These are phyloP conservation scores for Miscanthus lutarioriparius DNA, from an alignment of 176 grass and related monocot species.

Conservation along the genomic window DNA sequence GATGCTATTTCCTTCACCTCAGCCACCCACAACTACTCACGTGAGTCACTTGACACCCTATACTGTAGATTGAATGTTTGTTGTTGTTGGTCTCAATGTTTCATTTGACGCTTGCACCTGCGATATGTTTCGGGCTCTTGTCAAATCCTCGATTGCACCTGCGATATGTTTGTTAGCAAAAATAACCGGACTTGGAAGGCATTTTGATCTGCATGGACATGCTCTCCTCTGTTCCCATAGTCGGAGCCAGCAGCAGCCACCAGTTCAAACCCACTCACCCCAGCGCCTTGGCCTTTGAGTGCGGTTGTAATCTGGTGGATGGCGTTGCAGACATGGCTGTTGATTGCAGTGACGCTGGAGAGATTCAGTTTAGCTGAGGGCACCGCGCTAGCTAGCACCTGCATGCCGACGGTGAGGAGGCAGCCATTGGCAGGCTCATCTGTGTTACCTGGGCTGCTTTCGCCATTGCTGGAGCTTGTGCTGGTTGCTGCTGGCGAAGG, in stretches of 20 bases:
- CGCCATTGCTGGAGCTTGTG: background rate
- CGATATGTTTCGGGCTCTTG: slow-evolving; percentile 36
- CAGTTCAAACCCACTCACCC: slow-evolving; percentile 24
- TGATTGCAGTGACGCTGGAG: too few relatives aligned
- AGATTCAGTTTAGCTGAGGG: too few relatives aligned
- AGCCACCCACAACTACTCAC: too few relatives aligned
- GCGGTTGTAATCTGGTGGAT: background rate
- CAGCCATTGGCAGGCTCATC: slow-evolving; percentile 43
- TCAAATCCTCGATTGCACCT: slow-evolving; percentile 81
- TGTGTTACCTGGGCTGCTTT: slow-evolving; percentile 5
- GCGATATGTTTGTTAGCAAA: slow-evolving; percentile 21
- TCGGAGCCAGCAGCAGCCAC: slow-evolving; percentile 25
- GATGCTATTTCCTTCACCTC: too few relatives aligned
- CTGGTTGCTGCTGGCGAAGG: slow-evolving; percentile 25
- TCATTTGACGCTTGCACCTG: too few relatives aligned
- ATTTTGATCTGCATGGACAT: slow-evolving; percentile 31
- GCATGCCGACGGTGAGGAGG: slow-evolving; percentile 84
- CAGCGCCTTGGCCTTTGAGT: slow-evolving; percentile 43
- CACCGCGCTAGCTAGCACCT: background rate
- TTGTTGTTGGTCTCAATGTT: too few relatives aligned
- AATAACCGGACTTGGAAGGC: slow-evolving; percentile 23
- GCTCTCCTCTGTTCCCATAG: slow-evolving; percentile 25
- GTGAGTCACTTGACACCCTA: too few relatives aligned
- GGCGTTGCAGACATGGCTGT: too few relatives aligned
- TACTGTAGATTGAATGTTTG: too few relatives aligned